Evolutionary conservation across 352 stramenopile species (phyloP), one percentile per base, ranked within the genome.

Genomic region (Thalassiosira oceanica): DNA sequence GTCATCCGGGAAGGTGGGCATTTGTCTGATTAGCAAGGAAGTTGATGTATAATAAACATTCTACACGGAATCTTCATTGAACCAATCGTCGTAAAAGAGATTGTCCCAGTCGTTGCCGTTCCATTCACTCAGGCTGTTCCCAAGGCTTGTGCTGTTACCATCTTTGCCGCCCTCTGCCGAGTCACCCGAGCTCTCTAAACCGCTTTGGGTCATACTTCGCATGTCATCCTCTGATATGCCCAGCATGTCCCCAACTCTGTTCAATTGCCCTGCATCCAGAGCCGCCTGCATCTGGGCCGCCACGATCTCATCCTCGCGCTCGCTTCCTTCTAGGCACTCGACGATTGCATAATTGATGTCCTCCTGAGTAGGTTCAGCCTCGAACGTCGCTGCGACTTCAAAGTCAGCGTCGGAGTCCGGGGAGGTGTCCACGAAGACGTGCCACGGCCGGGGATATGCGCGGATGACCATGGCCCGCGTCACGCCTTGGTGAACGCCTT

Each of bases 201-300:
- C 63, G 2, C 46, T 46, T 7, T 61, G 68, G 18, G 55, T 62
- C 15, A 80, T 70, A 10, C 71, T 73, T 27, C 89, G 61, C 77
- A 90, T 88, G 45, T 86, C 74, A n/a, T n/a, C n/a, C 4, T 61
- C 65, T 21, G 55, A 64, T 18, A 80, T 70, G 8, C 71, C 75
- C 26, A 91, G 61, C 77, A 90, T 88, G 45, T 86, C 74, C 13
- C 67, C 77, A 45, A 90, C 83, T 27, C 70, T 51, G 48, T 90
- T 84, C 13, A 92, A 58, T 62, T 92, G 83, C 37, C 83, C 80
- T 37, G 76, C 56, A 53, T 92, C 80, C 2, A 92, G 69, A 2
- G 85, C 85, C 60, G 80, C 65, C 58, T 92, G 81, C 85, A 92
- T 92, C 78, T 92, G 77, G 55, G 87, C 68, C 16, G 80, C 82